phyloP scores from a whole-genome alignment of 106 monocot species.

The Triglochin maritima region DNA sequence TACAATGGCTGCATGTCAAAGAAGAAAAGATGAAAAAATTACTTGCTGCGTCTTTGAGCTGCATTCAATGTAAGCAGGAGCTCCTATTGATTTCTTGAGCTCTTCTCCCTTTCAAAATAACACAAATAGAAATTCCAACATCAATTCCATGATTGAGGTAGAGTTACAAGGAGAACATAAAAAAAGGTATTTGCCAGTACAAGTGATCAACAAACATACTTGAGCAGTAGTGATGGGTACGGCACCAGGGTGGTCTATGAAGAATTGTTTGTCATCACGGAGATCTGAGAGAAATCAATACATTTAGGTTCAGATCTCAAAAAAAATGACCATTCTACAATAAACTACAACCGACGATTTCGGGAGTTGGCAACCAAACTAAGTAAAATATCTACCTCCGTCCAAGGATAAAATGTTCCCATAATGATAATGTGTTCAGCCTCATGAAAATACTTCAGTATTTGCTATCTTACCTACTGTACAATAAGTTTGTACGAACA shows the following conservation, averaged over 20 bases:
- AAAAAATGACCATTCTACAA: too few species aligned
- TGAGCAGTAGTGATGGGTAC: slow-evolving; percentile 53
- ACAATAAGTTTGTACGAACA: too few species aligned
- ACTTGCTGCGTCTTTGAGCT: slow-evolving; percentile 87
- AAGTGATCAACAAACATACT: slow-evolving; percentile 16
- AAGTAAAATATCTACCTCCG: too few species aligned
- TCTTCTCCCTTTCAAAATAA: slow-evolving; percentile 61
- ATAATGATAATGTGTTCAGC: too few species aligned
- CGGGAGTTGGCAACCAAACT: too few species aligned
- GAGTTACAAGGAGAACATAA: background rate
- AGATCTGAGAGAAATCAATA: slow-evolving; percentile 40
- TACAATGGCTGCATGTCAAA: background rate
- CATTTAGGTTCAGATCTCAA: too few species aligned
- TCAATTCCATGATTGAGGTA: too few species aligned
- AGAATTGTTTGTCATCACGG: slow-evolving; percentile 76
- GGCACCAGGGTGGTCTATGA: slow-evolving; percentile 72
- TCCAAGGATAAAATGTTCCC: too few species aligned
- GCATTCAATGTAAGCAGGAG: slow-evolving; percentile 72
- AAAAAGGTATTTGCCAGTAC: background rate
- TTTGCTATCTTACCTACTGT: too few species aligned
- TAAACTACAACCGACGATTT: too few species aligned
- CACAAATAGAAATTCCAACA: background rate
- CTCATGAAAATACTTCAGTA: too few species aligned
- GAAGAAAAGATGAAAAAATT: background rate
- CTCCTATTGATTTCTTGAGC: slow-evolving; percentile 55